phyloP scores from a whole-genome alignment of 805 yeast species.

The Zygosaccharomyces siamensis region DNA sequence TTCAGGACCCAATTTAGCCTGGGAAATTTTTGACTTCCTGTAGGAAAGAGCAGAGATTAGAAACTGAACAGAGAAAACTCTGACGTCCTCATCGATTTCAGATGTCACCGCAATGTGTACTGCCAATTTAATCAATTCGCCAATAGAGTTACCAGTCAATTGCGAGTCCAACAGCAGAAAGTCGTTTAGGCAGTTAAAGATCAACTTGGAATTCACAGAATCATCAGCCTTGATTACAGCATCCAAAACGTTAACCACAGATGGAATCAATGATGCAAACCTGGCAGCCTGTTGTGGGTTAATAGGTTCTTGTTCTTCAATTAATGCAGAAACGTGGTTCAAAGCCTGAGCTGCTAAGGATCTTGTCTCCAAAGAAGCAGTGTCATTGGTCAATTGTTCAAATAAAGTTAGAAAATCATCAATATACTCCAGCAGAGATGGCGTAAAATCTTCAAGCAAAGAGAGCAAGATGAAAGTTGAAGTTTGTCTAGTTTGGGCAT shows the following conservation, averaged over 20 bases:
- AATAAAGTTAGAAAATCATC: slow-evolving; percentile 69
- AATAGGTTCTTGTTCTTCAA: slow-evolving; percentile 54
- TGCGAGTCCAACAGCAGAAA: slow-evolving; percentile 71
- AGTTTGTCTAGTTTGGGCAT: slow-evolving; percentile 64
- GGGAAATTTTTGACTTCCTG: slow-evolving; percentile 74
- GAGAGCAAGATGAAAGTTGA: slow-evolving; percentile 76
- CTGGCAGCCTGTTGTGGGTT: slow-evolving; percentile 44
- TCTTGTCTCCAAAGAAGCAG: slow-evolving; percentile 65
- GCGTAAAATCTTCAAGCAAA: slow-evolving; percentile 65
- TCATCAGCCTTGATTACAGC: slow-evolving; percentile 70
- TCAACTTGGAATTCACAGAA: slow-evolving; percentile 60
- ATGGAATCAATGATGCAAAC: slow-evolving; percentile 67
- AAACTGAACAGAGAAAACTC: slow-evolving; percentile 80
- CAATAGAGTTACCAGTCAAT: slow-evolving; percentile 69
- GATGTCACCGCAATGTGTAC: slow-evolving; percentile 67
- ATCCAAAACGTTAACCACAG: slow-evolving; percentile 75
- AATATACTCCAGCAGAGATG: slow-evolving; percentile 53
- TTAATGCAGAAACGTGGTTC: slow-evolving; percentile 56
- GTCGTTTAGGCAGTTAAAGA: slow-evolving; percentile 82
- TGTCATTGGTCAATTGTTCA: slow-evolving; percentile 59
- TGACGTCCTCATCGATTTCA: slow-evolving; percentile 69
- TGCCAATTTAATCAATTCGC: slow-evolving; percentile 65
- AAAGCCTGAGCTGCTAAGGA: slow-evolving; percentile 78
- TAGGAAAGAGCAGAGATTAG: slow-evolving; percentile 71
- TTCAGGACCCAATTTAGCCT: slow-evolving; percentile 79